Base-by-base conservation (phyloP, 768 basidiomycete genomes). In the Boletus vinaceobasis region DNA sequence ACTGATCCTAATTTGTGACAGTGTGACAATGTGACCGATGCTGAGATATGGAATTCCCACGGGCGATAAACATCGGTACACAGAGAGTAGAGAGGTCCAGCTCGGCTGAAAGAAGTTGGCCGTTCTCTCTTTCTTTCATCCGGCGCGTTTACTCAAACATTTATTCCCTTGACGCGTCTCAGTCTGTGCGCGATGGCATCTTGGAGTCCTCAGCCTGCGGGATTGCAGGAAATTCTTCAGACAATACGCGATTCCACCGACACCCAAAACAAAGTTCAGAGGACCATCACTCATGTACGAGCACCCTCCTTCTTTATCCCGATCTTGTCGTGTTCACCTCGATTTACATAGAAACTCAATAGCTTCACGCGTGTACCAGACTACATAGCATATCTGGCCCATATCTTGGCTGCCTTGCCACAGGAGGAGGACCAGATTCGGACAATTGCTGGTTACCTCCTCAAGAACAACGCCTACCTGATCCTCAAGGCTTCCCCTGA, bases 381-480 rank as follows among this genome's bases (percentile, higher is more conserved):
- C 72, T 98, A 97, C 71, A 87, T 93, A 56, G 94, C 88, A 53
- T 98, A 99, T 81, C 86, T 99, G 59, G 90, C 90, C 21, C 91
- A 95, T 71, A 94, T 98, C 75, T 84, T 98, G 59, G 85, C 88
- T 54, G 78, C 80, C 43, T 75, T 90, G 77, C 79, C 86, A 2
- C 78, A 83, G 56, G 93, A 98, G 74, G 88, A 94, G 67, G 93
- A 93, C 68, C 88, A 90, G 47, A 93, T 96, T 70, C 85, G 96
- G 49, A 90, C 92, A 55, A 95, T 98, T 75, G 95, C 96, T 26
- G 96, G 96, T 40, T 91, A 98, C 65, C 79, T 98, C 23, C 84
- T 99, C 73, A 99, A 99, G 84, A 98, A 99, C 73, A 94, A 93
- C 65, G 83, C 91, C 42, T 81, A 85, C 54, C 80, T 88, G 60